phyloP scores from a whole-genome alignment of 352 stramenopile species.

The Phytophthora tentaculata region DNA sequence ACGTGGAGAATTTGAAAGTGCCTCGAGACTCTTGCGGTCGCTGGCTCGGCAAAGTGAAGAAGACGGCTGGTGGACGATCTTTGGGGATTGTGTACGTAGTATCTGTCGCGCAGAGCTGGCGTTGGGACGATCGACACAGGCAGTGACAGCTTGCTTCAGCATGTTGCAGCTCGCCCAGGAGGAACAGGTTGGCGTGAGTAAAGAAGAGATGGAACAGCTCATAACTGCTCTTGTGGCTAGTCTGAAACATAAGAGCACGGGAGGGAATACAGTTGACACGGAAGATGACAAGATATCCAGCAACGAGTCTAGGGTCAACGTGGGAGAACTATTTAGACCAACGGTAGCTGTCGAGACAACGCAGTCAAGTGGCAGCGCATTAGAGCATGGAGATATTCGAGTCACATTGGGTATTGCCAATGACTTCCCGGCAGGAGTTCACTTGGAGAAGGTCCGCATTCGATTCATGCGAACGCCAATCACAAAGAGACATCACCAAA shows the following conservation, averaged over 20 bases:
- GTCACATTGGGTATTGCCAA: slow-evolving; percentile 63
- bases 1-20: slow-evolving; percentile 65
- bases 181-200: slow-evolving; percentile 51
- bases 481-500: neutral
- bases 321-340: slow-evolving; percentile 64
- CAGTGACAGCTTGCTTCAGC: slow-evolving; percentile 65
- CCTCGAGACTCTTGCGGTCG: slow-evolving; percentile 67
- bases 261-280: neutral
- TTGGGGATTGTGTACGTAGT: slow-evolving; percentile 52
- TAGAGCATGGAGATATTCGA: slow-evolving; percentile 65
- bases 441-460: slow-evolving; percentile 60
- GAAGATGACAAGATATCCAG: neutral
- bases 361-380: slow-evolving; percentile 43
- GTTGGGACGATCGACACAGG: slow-evolving; percentile 57
- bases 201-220: slow-evolving; percentile 54
- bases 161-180: slow-evolving; percentile 64
- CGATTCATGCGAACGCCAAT: slow-evolving; percentile 35
- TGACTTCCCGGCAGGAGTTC: slow-evolving; percentile 62
- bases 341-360: slow-evolving; percentile 62
- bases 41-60: slow-evolving; percentile 75
- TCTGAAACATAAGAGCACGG: slow-evolving; percentile 22
- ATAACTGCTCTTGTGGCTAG: slow-evolving; percentile 57
- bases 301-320: slow-evolving; percentile 41
- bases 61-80: slow-evolving; percentile 79
- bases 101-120: slow-evolving; percentile 69